Percentiles rank a stretch among this genome's conserved stretches.
Conservation (phyloP, 73 alveolate genomes). For the Paramecium tetraurelia region DNA sequence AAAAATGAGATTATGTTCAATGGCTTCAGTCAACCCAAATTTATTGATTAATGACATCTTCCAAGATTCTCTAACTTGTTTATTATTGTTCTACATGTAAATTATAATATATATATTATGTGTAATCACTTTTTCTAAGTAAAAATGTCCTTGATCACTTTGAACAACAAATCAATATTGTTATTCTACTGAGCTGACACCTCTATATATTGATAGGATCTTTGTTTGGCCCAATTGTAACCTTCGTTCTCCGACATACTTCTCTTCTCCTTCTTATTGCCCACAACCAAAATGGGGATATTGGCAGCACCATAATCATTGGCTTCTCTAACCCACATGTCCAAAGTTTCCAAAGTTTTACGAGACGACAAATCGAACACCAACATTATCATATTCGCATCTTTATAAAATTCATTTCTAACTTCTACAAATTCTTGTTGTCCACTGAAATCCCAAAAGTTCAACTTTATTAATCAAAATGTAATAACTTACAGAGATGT, state of each 20-base stretch:
- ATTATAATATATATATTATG: background rate
- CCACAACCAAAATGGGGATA: slow-evolving; percentile 3
- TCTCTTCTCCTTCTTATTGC: slow-evolving; percentile 37
- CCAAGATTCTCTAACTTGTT: slow-evolving; percentile 6
- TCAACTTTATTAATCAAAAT: background rate
- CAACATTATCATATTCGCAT: slow-evolving; percentile 62
- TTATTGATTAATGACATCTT: background rate
- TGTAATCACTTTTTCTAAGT: background rate
- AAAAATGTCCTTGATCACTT: background rate
- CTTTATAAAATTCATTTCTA: slow-evolving; percentile 79
- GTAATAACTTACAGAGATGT: background rate
- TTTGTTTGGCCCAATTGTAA: slow-evolving; percentile 19
- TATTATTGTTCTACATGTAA: background rate
- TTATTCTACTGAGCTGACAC: background rate
- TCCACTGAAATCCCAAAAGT: slow-evolving; percentile 79
- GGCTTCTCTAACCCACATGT: slow-evolving; percentile 63
- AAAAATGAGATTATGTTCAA: background rate
- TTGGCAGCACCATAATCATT: slow-evolving; percentile 43
- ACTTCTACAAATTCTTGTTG: slow-evolving; percentile 66
- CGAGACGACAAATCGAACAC: slow-evolving; percentile 66
- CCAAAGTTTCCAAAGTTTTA: slow-evolving; percentile 68
- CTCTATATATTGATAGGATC: slow-evolving; percentile 32
- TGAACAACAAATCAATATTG: background rate
- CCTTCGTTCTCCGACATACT: background rate
- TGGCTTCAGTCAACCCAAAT: background rate